Conservation (phyloP, 2,329 filamentous ascomycete genomes). For the Aspergillus brunneoviolaceus region DNA sequence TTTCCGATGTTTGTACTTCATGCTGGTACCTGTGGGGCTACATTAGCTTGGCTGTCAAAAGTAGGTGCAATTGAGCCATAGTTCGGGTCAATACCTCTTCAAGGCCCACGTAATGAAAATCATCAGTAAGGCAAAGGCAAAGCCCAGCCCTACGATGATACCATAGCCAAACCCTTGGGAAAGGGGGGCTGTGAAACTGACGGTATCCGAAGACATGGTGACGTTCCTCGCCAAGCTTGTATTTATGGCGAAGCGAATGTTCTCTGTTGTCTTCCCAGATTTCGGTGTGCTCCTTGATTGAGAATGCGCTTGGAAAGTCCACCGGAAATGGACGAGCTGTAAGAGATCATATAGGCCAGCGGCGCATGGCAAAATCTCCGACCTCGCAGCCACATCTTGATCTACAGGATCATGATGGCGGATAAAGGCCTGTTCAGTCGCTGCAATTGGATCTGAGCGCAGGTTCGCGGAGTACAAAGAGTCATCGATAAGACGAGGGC, state of each 20-base stretch:
- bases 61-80: neutral
- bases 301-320: neutral
- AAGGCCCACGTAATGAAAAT: constrained; percentile 70
- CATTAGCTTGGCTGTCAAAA: neutral
- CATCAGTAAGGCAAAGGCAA: constrained; percentile 73
- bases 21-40: constrained; percentile 56
- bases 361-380: constrained; percentile 10
- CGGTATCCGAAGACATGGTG: constrained; percentile 25
- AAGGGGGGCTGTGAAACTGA: constrained; percentile 35
- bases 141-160: constrained; percentile 71
- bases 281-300: neutral
- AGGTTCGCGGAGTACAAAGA: neutral
- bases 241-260: neutral
- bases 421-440: neutral
- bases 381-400: constrained; percentile 20
- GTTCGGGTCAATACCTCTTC: constrained; percentile 49
- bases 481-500: constrained; percentile 1
- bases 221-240: neutral
- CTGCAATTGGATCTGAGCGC: constrained; percentile 5
- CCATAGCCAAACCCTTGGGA: constrained; percentile 71
- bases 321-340: neutral
- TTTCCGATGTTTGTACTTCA: constrained; percentile 82
- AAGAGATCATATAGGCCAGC: constrained; percentile 2
- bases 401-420: constrained; percentile 5
- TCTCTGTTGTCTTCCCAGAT: neutral